Evolutionary conservation across 73 alveolate species (phyloP).

Genomic region (Tetrahymena thermophila): DNA sequence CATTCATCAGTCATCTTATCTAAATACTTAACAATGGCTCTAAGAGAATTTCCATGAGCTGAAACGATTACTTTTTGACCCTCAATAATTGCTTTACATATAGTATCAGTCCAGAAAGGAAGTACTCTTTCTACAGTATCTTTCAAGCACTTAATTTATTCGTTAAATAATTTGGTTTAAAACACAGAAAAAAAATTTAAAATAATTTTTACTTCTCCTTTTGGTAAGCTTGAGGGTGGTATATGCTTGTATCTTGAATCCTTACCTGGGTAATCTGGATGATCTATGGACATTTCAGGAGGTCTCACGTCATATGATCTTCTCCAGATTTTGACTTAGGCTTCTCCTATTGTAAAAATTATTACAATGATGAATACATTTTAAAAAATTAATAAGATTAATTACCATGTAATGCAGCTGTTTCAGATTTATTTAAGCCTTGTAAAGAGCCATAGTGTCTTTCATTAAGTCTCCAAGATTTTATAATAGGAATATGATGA

Average conservation of each 20-base stretch:
- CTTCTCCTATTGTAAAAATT: constrained; percentile 18
- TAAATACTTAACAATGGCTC: constrained; percentile 94
- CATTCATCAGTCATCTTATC: constrained; percentile 88
- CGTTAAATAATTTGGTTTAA: too few relatives aligned
- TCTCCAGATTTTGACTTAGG: constrained; percentile 85
- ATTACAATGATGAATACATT: not conserved
- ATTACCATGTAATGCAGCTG: constrained; percentile 90
- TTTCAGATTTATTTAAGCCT: constrained; percentile 96
- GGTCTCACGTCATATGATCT: constrained; percentile 94
- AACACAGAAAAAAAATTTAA: too few relatives aligned
- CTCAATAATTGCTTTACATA: constrained; percentile 72
- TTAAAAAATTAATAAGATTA: not conserved
- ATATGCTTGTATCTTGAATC: constrained; percentile 61
- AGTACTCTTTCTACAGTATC: constrained; percentile 87
- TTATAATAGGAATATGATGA: constrained; percentile 83
- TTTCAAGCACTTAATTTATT: constrained; percentile 74
- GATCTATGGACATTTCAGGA: constrained; percentile 84
- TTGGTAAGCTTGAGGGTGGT: constrained; percentile 89
- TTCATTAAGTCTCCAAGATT: constrained; percentile 94
- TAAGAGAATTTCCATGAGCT: constrained; percentile 97
- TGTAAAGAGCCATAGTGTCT: constrained; percentile 97
- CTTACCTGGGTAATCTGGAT: constrained; percentile 63
- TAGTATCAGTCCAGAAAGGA: constrained; percentile 92
- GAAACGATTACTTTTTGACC: constrained; percentile 88
- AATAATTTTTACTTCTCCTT: not conserved